Percentiles rank a stretch among this genome's conserved stretches.
These are phyloP conservation scores for Trametes cingulata DNA, from an alignment of 768 basidiomycete species.

Conservation along the genomic window DNA sequence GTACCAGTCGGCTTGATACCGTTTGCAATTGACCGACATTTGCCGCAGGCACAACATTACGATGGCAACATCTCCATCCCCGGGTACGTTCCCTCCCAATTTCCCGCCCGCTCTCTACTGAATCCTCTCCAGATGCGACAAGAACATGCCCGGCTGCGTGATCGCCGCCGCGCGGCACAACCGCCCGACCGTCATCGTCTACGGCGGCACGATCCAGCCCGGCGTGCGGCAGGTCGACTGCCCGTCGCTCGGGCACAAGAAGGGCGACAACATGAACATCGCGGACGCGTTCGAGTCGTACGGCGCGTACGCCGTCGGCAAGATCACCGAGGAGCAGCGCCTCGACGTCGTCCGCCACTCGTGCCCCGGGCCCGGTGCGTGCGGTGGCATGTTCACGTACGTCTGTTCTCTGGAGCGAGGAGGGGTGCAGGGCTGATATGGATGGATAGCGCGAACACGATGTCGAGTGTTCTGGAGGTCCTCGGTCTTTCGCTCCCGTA, in stretches of 20 bases:
- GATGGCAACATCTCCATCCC: slow-evolving; percentile 87
- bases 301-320: slow-evolving; percentile 75
- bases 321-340: slow-evolving; percentile 77
- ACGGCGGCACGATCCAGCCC: slow-evolving; percentile 80
- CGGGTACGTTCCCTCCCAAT: slow-evolving; percentile 39
- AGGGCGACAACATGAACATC: slow-evolving; percentile 84
- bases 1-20: slow-evolving; percentile 2
- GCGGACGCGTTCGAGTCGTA: slow-evolving; percentile 85
- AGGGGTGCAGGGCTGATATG: background rate
- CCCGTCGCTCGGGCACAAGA: slow-evolving; percentile 71
- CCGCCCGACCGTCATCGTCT: slow-evolving; percentile 84
- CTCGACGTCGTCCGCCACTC: slow-evolving; percentile 85
- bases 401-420: slow-evolving; percentile 21
- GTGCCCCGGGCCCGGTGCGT: slow-evolving; percentile 83
- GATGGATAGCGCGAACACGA: slow-evolving; percentile 69
- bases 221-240: slow-evolving; percentile 80
- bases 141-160: slow-evolving; percentile 90
- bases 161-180: slow-evolving; percentile 88
- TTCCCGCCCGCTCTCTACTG: background rate
- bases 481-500: slow-evolving; percentile 86
- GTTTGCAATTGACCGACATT: background rate
- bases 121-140: slow-evolving; percentile 56
- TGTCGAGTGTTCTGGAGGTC: slow-evolving; percentile 83
- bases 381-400: slow-evolving; percentile 87
- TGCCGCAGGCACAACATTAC: slow-evolving; percentile 75